Evolutionary conservation across 441 rosid species (phyloP).

Genomic region (Erysimum cheiri): DNA sequence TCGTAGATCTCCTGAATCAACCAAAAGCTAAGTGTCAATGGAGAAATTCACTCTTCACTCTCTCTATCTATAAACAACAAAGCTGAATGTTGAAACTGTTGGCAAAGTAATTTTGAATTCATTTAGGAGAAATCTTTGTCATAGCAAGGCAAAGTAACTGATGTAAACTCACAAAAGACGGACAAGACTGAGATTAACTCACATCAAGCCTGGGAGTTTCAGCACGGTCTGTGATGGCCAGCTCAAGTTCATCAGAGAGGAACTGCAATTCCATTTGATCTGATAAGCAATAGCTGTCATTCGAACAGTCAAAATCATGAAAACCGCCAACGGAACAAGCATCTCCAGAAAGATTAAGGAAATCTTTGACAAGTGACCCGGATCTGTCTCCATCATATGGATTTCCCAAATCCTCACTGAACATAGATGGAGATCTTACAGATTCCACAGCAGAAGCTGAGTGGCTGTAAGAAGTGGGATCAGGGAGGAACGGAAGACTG

Average conservation of each 20-base stretch:
- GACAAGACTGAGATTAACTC: slow-evolving; percentile 43
- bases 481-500: slow-evolving; percentile 78
- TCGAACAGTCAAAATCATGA: slow-evolving; percentile 52
- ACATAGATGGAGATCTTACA: slow-evolving; percentile 56
- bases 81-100: background rate
- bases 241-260: slow-evolving; percentile 81
- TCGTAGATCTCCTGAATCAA: slow-evolving; percentile 76
- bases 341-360: slow-evolving; percentile 56
- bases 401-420: slow-evolving; percentile 56
- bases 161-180: slow-evolving; percentile 27
- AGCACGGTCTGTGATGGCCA: slow-evolving; percentile 72
- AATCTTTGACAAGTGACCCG: slow-evolving; percentile 58
- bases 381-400: slow-evolving; percentile 53
- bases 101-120: slow-evolving; percentile 6
- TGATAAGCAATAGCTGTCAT: slow-evolving; percentile 52
- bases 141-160: slow-evolving; percentile 12
- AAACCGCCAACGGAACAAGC: slow-evolving; percentile 57
- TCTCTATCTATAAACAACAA: slow-evolving; percentile 16
- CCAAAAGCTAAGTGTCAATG: slow-evolving; percentile 34
- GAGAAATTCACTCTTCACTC: slow-evolving; percentile 20
- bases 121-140: background rate
- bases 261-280: slow-evolving; percentile 80
- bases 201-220: slow-evolving; percentile 87
- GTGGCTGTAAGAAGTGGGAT: slow-evolving; percentile 56
- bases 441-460: slow-evolving; percentile 58